A percentile compares a stretch with the other conserved stretches of the same genome.
Evolutionary conservation across 352 stramenopile genomes (phyloP).

Genomic region (Phytopythium helicoides): DNA sequence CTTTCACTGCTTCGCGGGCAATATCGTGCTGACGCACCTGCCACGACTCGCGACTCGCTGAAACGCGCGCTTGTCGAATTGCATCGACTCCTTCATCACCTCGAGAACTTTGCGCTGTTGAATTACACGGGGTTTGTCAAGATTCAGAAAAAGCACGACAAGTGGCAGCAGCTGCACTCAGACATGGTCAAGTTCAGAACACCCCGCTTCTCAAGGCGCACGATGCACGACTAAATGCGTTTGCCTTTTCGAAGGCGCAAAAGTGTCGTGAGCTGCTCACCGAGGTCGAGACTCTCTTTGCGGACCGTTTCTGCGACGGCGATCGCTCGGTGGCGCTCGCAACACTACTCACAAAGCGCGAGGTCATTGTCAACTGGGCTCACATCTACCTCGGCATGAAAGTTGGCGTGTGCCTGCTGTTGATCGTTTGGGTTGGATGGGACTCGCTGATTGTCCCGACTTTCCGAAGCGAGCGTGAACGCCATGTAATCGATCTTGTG

Average conservation of each 20-base stretch:
- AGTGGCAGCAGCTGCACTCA: slow-evolving; percentile 20
- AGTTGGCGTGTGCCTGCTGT: slow-evolving; percentile 69
- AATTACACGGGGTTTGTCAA: slow-evolving; percentile 99
- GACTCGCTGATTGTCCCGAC: slow-evolving; percentile 89
- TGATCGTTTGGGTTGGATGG: slow-evolving; percentile 95
- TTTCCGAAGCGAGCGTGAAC: slow-evolving; percentile 61
- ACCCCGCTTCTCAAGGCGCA: slow-evolving; percentile 35
- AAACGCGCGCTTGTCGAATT: slow-evolving; percentile 93
- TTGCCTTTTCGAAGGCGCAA: slow-evolving; percentile 56
- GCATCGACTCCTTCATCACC: slow-evolving; percentile 91
- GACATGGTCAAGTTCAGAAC: slow-evolving; percentile 29
- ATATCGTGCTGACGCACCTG: slow-evolving; percentile 52
- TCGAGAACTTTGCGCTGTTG: slow-evolving; percentile 97
- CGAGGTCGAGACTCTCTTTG: slow-evolving; percentile 67
- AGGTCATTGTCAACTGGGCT: slow-evolving; percentile 72
- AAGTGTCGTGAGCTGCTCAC: slow-evolving; percentile 47
- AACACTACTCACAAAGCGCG: slow-evolving; percentile 78
- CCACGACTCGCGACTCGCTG: slow-evolving; percentile 85
- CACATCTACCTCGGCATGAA: slow-evolving; percentile 88
- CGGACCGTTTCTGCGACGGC: slow-evolving; percentile 72
- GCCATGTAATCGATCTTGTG: slow-evolving; percentile 74
- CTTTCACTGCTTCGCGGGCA: slow-evolving; percentile 82
- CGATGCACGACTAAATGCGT: slow-evolving; percentile 45
- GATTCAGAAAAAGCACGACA: slow-evolving; percentile 97
- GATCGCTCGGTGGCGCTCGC: slow-evolving; percentile 67